Evolutionary conservation across 805 yeast genomes (phyloP), one percentile per base, ranked within the genome.

Genomic region (Candida andamanensis): DNA sequence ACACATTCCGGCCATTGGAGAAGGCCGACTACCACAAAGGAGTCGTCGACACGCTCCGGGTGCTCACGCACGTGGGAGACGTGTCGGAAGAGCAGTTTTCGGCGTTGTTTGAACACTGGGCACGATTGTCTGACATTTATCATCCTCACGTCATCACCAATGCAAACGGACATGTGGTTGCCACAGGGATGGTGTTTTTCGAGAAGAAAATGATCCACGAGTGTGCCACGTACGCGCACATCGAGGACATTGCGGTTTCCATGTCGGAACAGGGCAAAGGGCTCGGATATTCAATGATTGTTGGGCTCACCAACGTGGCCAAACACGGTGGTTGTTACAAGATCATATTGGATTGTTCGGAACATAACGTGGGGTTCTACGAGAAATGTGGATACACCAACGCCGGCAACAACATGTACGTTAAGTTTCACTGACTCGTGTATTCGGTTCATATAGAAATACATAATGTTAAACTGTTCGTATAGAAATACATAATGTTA

Each of bases 241-340:
- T 90, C 41, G 98, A 90, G 51, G 98, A 90, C 54, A 90, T 90
- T 39, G 81, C 97, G 1, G 95, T 90, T 4, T 68, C 77, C 13
- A 52, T 55, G 18, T 60, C 68, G 13, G 84, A 84, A 52, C 97
- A 89, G 50, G 98, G 98, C 5, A 78, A 80, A 51, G 76, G 76
- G 45, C 62, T 90, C 28, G 98, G 98, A 0, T 63, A 69, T 44
- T 59, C 68, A 12, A 54, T 90, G 57, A 84, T 90, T 43, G 61
- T 67, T 12, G 63, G 72, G 6, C 65, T 90, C 50, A 72, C 80
- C 3, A 60, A 64, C 15, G 50, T 83, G 18, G 96, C 84, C 2
- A 45, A 69, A 32, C 47, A 58, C 2, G 50, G 47, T 10, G 92
- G 90, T 4, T 86, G 94, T 49, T 90, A 90, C 61, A 90, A 90